Percentiles rank a stretch among this genome's conserved stretches.
Conservation (phyloP, 768 basidiomycete species). For the Phallus indusiatus region DNA sequence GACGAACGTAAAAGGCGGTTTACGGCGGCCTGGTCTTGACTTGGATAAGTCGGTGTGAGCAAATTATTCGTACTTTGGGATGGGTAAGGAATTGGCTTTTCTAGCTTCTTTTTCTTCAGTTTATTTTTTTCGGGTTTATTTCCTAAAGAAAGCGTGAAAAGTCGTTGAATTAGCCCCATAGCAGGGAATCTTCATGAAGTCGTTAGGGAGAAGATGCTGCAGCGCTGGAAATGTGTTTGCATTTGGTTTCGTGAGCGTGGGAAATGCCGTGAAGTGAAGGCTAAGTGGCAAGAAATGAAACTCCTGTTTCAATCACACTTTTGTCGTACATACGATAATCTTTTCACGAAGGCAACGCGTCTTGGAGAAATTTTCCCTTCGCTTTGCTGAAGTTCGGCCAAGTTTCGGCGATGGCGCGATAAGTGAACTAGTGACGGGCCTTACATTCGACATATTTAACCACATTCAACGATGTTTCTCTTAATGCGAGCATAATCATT, state of each 20-base stretch:
- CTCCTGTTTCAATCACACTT: too few relatives aligned
- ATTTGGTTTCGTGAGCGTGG: background rate
- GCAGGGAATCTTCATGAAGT: background rate
- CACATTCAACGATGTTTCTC: too few relatives aligned
- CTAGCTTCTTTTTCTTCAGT: conserved; percentile 22
- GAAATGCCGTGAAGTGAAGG: background rate
- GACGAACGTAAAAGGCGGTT: conserved; percentile 58
- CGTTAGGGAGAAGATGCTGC: background rate
- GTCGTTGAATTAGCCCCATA: conserved; percentile 65
- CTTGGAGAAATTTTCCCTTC: too few relatives aligned
- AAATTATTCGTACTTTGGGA: conserved; percentile 22
- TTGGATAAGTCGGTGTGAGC: background rate
- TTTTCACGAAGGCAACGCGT: too few relatives aligned
- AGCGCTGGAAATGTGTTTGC: background rate
- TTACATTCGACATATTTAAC: too few relatives aligned
- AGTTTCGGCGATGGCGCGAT: too few relatives aligned
- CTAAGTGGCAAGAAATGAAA: too few relatives aligned
- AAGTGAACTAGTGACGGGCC: too few relatives aligned
- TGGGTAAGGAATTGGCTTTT: conserved; percentile 12
- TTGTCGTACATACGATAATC: too few relatives aligned
- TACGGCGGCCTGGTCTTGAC: conserved; percentile 32
- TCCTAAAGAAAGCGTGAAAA: conserved; percentile 48
- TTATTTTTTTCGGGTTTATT: conserved; percentile 44
- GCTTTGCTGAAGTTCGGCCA: too few relatives aligned
- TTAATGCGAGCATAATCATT: too few relatives aligned